Base-by-base conservation (phyloP, 2,329 filamentous ascomycete species). In the Colletotrichum sp. region DNA sequence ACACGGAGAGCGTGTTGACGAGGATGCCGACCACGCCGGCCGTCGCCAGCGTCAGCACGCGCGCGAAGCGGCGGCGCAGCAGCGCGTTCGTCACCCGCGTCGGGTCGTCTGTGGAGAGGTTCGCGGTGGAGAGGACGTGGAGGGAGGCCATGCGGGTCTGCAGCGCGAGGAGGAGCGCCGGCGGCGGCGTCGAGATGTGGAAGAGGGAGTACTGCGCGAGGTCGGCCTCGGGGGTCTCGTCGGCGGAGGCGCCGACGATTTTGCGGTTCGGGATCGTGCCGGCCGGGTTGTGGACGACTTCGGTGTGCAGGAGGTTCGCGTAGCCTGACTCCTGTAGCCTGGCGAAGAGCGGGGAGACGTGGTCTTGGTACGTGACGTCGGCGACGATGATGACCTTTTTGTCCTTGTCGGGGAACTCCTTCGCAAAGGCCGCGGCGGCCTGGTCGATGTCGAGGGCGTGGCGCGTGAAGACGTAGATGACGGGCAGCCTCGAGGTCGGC, bases 1-100 rank as follows among this genome's bases (percentile, higher is more conserved):
- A 93, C 7, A 99, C 95, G 26, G 94, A 96, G 6, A 99, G 92
- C 0, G 97, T 99, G 85, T 99, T 99, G 84, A 99, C 96, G 2
- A 99, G 88, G 77, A 99, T 98, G 9, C 97, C 97, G 79, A 98
- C 95, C 67, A 98, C 92, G 24, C 95, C 93, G 0, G 93, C 94
- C 0, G 95, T 95, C 21, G 93, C 92, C 32, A 99, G 92, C 0
- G 92, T 92, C 3, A 96, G 94, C 13, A 98, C 90, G 74, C 97
- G 93, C 1, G 94, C 97, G 84, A 99, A 99, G 48, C 97, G 94
- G 4, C 97, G 94, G 30, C 95, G 93, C 18, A 99, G 91, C 12
- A 92, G 84, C 6, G 87, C 86, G 5, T 87, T 84, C 2, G 92
- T 90, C 9, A 87, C 87, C 65, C 82, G 82, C 9, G 83, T 86